Evolutionary conservation across 2,329 filamentous ascomycete species (phyloP), one percentile per base, ranked within the genome.

Genomic region (Fusarium euwallaceae): DNA sequence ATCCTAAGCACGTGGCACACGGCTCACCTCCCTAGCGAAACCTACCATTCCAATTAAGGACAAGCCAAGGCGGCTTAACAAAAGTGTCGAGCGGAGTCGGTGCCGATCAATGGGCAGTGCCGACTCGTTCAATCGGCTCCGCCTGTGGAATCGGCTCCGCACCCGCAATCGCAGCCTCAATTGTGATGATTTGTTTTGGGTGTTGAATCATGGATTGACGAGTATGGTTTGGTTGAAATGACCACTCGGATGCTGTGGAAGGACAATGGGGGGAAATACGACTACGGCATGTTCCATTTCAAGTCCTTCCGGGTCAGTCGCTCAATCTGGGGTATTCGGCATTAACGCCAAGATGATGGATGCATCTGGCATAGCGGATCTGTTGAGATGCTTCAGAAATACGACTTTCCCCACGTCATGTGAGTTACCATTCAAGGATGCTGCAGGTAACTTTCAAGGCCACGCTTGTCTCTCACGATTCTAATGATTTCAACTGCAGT

Each of bases 61-160:
- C 22, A 63, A 29, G 61, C 29, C 61, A 29, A 48, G 32, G 32
- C 27, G 16, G 61, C 22, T 29, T 20, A 29, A 12, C 43, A 37
- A 29, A 32, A 29, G 27, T 29, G 27, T 14, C 22, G 22, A 24
- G 45, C 22, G 12, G 20, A 63, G 34, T 63, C 45, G 45, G 61
- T 34, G 32, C 61, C 61, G 61, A 63, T 36, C 36, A 36, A 27
- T 1, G 9, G 20, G 17, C 8, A 39, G 3, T 63, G 45, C 45
- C 45, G 61, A 55, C 45, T 39, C 8, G 16, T 6, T 39, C 29
- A 24, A 55, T 63, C 61, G 61, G 61, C 45, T 63, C 61, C 61
- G 61, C 61, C 11, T 29, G 22, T n/a, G 16, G 32, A 55, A 37
- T 63, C 61, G 61, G 61, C 20, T 63, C 61, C 61, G 61, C 61